A percentile compares a stretch with the other conserved stretches of the same genome.
phyloP scores from a whole-genome alignment of 2,329 filamentous ascomycete species.

The Drechslerella dactyloides region DNA sequence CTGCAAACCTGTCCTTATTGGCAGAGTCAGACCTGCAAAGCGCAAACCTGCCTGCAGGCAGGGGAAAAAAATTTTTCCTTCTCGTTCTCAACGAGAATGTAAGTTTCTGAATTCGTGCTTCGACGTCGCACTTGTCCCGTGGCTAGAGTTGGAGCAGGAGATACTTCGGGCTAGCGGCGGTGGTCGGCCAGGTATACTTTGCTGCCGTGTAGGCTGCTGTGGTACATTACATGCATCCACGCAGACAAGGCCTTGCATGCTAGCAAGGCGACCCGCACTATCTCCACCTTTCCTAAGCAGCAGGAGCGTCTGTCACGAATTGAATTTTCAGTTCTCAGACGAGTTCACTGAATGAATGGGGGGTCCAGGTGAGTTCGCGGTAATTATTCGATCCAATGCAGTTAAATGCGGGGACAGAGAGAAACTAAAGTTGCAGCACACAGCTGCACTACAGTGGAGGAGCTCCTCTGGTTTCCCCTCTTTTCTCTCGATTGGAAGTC shows the following conservation, averaged over 20 bases:
- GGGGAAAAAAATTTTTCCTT: conserved; percentile 42
- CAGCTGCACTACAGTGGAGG: conserved; percentile 18
- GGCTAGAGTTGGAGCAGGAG: background rate
- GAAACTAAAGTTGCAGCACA: conserved; percentile 6
- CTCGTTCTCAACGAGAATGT: conserved; percentile 4
- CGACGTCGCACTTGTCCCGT: background rate
- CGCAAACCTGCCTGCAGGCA: conserved; percentile 7
- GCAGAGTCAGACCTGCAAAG: background rate
- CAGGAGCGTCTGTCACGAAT: conserved; percentile 45
- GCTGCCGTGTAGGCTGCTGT: conserved; percentile 38
- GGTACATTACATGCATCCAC: conserved; percentile 19
- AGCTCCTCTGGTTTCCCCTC: conserved; percentile 32
- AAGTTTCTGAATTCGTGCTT: background rate
- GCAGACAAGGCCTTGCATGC: conserved; percentile 18
- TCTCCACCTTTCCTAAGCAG: conserved; percentile 20
- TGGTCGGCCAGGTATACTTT: too few relatives aligned
- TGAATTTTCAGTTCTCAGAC: conserved; percentile 20
- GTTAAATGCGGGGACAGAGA: conserved; percentile 16
- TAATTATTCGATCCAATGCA: conserved; percentile 18
- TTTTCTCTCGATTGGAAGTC: background rate
- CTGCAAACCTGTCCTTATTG: background rate
- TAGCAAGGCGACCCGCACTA: conserved; percentile 4
- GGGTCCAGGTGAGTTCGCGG: background rate
- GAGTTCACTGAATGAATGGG: conserved; percentile 28
- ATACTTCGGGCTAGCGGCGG: background rate